Evolutionary conservation across 345 rosid species (phyloP).

Genomic region (Gossypium raimondii): DNA sequence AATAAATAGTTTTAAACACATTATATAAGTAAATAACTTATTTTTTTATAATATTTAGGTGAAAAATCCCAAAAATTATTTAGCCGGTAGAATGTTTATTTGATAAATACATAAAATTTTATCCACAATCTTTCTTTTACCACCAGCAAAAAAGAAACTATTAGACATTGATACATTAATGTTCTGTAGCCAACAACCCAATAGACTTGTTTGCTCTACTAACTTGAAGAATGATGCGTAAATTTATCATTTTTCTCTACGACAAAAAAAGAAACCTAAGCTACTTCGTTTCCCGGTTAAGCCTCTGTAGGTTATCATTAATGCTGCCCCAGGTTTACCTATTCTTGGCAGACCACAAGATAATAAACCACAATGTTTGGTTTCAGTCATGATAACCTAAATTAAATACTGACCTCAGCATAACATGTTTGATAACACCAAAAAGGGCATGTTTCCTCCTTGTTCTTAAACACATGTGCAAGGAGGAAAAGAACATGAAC

Average conservation of each 20-base stretch:
- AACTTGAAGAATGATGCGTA: background rate
- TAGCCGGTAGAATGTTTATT: background rate
- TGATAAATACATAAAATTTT: background rate
- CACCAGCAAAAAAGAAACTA: background rate
- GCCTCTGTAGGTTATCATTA: slow-evolving; percentile 84
- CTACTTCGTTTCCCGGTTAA: slow-evolving; percentile 63
- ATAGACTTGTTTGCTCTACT: background rate
- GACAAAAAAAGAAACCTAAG: background rate
- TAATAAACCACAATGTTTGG: background rate
- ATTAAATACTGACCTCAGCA: background rate
- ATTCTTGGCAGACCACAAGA: slow-evolving; percentile 47
- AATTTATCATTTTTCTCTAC: background rate
- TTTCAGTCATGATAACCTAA: background rate
- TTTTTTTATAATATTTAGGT: too few species aligned
- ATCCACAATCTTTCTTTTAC: background rate
- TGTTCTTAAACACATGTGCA: background rate
- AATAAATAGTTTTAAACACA: too few species aligned
- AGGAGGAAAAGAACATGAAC: background rate
- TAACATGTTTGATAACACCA: too few species aligned
- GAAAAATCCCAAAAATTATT: too few species aligned
- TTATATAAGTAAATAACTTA: too few species aligned
- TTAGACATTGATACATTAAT: background rate
- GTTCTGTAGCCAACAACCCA: background rate
- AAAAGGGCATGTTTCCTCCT: background rate
- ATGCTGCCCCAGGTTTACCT: slow-evolving; percentile 64